phyloP scores from a whole-genome alignment of 768 basidiomycete species.

The Pleurotus giganteus region DNA sequence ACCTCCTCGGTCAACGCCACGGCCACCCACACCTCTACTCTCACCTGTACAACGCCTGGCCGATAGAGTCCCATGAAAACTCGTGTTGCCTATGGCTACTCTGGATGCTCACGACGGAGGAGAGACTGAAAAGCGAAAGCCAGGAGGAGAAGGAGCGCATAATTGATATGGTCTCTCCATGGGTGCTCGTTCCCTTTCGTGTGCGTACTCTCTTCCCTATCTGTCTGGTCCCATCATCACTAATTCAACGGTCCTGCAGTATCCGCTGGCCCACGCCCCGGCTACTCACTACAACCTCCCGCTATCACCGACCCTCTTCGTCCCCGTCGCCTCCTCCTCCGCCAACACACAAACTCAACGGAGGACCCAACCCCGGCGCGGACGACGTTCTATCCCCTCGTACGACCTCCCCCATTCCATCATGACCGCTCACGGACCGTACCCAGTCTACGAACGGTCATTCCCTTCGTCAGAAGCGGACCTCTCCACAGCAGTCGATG shows the following conservation, averaged over 20 bases:
- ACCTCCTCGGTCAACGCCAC: conserved; percentile 22
- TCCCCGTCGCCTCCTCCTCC: conserved; percentile 12
- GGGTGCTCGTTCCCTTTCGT: conserved; percentile 48
- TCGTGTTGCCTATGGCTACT: conserved; percentile 53
- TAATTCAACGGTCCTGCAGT: conserved; percentile 30
- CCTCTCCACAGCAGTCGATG: too few relatives aligned
- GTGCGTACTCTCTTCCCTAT: conserved; percentile 25
- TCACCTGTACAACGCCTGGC: conserved; percentile 41
- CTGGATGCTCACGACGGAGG: conserved; percentile 49
- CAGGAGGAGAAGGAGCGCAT: conserved; percentile 25
- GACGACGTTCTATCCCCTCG: neutral
- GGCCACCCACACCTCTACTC: conserved; percentile 35
- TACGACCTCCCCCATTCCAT: conserved; percentile 21
- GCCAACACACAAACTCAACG: neutral
- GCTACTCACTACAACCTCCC: conserved; percentile 61
- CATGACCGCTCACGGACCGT: conserved; percentile 39
- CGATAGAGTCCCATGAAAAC: conserved; percentile 43
- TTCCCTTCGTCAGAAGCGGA: conserved; percentile 27
- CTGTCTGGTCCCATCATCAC: conserved; percentile 3
- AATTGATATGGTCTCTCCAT: conserved; percentile 36
- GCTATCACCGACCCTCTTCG: conserved; percentile 23
- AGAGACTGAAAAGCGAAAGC: conserved; percentile 27
- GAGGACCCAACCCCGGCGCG: neutral
- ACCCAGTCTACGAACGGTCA: conserved; percentile 42
- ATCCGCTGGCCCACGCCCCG: conserved; percentile 57